Evolutionary conservation across 2,329 filamentous ascomycete species (phyloP).

Genomic region (Bretziella fagacearum): DNA sequence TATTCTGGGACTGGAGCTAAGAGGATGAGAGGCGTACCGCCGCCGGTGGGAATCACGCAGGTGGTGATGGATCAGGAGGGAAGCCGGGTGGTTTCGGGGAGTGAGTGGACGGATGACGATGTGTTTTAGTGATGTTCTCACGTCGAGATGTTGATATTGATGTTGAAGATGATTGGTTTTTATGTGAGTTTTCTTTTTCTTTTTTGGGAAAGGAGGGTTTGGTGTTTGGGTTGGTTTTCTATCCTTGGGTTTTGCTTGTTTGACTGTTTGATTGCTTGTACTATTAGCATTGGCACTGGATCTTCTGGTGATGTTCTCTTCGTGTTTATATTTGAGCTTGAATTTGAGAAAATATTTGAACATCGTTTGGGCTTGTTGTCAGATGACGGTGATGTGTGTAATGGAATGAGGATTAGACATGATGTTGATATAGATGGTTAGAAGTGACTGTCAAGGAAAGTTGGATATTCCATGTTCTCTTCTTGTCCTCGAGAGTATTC

Average conservation of each 20-base stretch:
- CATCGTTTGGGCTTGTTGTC: too few species aligned
- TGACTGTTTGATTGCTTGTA: background rate
- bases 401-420: too few species aligned
- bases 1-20: background rate
- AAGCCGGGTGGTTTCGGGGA: slow-evolving; percentile 45
- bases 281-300: background rate
- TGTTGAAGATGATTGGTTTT: background rate
- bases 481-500: background rate
- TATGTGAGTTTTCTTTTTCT: background rate
- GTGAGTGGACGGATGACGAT: slow-evolving; percentile 52
- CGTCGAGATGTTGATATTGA: too few species aligned
- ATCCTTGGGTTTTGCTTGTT: background rate
- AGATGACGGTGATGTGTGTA: too few species aligned
- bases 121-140: slow-evolving; percentile 17
- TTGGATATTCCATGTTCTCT: too few species aligned
- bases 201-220: background rate
- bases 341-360: too few species aligned
- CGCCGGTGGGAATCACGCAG: slow-evolving; percentile 31
- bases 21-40: slow-evolving; percentile 21
- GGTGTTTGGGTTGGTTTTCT: background rate
- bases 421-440: too few species aligned
- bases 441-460: too few species aligned
- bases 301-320: background rate
- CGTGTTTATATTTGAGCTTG: background rate
- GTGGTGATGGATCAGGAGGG: slow-evolving; percentile 39